A percentile compares a stretch with the other conserved stretches of the same genome.
Evolutionary conservation across 805 yeast genomes (phyloP).

Genomic region (Lachancea cidri): DNA sequence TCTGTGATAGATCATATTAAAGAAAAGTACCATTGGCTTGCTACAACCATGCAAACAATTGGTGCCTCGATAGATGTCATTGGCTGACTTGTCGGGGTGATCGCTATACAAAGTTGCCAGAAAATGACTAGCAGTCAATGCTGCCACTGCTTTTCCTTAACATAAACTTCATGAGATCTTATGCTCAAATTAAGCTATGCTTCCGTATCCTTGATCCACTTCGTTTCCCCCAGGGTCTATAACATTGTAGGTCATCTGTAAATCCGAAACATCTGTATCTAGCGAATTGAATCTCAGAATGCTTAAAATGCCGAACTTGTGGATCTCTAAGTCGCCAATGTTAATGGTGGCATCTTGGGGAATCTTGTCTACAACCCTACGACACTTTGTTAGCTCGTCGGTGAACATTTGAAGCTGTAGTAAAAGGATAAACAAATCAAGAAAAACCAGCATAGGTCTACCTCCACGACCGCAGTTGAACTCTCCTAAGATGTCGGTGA

Average conservation of each 20-base stretch:
- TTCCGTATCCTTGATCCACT: not conserved
- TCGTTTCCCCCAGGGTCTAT: not conserved
- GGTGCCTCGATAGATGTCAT: too few species aligned
- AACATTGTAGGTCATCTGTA: not conserved
- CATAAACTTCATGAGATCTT: too few species aligned
- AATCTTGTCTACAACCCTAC: not conserved
- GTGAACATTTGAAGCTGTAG: constrained; percentile 10
- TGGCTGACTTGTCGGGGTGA: too few species aligned
- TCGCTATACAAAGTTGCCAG: too few species aligned
- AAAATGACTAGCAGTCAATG: too few species aligned
- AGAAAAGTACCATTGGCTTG: too few species aligned
- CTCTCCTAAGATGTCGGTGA: constrained; percentile 17
- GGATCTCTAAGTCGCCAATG: constrained; percentile 2
- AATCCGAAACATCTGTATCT: constrained; percentile 3
- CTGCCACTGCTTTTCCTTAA: too few species aligned
- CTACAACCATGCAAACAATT: too few species aligned
- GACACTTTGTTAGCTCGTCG: constrained; percentile 3
- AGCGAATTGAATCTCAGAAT: constrained; percentile 15
- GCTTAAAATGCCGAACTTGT: constrained; percentile 17
- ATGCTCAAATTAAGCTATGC: not conserved
- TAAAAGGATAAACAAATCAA: constrained; percentile 13
- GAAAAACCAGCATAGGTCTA: constrained; percentile 12
- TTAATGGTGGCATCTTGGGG: constrained; percentile 5
- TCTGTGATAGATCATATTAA: too few species aligned
- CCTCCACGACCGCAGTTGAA: constrained; percentile 16